Percentiles rank a stretch among this genome's conserved stretches.
phyloP scores from a whole-genome alignment of 108 stramenopile genomes.

The Skeletonema menzelii region DNA sequence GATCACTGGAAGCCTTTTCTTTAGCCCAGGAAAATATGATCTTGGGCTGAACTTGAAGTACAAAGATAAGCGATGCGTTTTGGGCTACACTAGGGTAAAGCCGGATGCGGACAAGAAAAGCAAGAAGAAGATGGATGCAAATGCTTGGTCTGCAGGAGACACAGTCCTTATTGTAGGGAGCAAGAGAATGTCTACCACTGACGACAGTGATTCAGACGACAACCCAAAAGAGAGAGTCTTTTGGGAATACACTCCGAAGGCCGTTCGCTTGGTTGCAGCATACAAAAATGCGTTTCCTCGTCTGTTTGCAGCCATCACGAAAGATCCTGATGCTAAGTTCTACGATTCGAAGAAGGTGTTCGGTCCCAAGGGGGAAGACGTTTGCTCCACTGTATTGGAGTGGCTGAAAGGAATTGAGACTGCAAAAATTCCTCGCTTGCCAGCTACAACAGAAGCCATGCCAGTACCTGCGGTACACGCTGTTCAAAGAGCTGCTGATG shows the following conservation, averaged over 20 bases:
- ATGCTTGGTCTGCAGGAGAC: slow-evolving; percentile 87
- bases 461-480: slow-evolving; percentile 87
- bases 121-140: slow-evolving; percentile 41
- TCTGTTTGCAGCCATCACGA: slow-evolving; percentile 77
- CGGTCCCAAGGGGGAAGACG: slow-evolving; percentile 73
- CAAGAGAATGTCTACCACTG: slow-evolving; percentile 31
- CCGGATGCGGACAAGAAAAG: slow-evolving; percentile 34
- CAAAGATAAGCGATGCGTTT: slow-evolving; percentile 73
- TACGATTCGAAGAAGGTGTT: slow-evolving; percentile 85
- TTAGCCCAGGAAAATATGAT: slow-evolving; percentile 87
- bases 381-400: slow-evolving; percentile 66
- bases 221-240: slow-evolving; percentile 49
- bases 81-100: slow-evolving; percentile 86
- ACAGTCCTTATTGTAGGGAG: slow-evolving; percentile 82
- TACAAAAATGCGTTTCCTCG: slow-evolving; percentile 91
- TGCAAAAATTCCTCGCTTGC: slow-evolving; percentile 87
- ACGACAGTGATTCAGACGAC: slow-evolving; percentile 46
- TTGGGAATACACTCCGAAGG: slow-evolving; percentile 95
- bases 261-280: slow-evolving; percentile 87
- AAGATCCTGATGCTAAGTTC: slow-evolving; percentile 78
- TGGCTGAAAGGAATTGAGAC: slow-evolving; percentile 91
- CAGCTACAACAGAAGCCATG: slow-evolving; percentile 90
- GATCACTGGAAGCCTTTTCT: slow-evolving; percentile 78
- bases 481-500: slow-evolving; percentile 92
- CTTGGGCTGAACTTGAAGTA: slow-evolving; percentile 95